A percentile compares a stretch with the other conserved stretches of the same genome.
These are phyloP conservation scores for Colletotrichum incanum DNA, from an alignment of 2,329 filamentous ascomycete genomes.

Conservation along the genomic window DNA sequence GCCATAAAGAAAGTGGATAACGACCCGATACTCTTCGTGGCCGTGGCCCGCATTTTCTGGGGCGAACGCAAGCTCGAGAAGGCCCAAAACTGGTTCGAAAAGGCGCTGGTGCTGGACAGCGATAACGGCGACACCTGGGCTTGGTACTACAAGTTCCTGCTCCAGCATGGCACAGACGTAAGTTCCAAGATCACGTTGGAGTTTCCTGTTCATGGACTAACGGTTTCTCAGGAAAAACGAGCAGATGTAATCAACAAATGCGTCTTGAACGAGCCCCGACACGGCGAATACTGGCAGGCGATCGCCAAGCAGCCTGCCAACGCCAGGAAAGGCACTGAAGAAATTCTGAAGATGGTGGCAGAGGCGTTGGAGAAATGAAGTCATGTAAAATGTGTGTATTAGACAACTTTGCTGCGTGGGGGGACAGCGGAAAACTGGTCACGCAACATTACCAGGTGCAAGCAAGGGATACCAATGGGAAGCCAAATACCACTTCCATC, in stretches of 20 bases:
- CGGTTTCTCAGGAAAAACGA: constrained; percentile 77
- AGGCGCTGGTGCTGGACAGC: constrained; percentile 88
- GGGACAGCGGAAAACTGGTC: not conserved
- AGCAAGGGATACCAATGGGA: not conserved
- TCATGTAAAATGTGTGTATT: constrained; percentile 13
- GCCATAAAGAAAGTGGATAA: constrained; percentile 98
- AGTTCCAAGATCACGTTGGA: not conserved
- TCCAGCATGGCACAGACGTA: constrained; percentile 88
- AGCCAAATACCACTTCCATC: not conserved
- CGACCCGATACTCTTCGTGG: constrained; percentile 89
- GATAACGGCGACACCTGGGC: constrained; percentile 96
- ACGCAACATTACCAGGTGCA: not conserved
- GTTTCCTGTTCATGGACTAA: constrained; percentile 1
- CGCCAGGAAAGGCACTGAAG: constrained; percentile 81
- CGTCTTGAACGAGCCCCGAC: constrained; percentile 85
- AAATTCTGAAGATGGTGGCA: constrained; percentile 86
- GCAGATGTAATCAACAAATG: constrained; percentile 88
- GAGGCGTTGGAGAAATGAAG: constrained; percentile 55
- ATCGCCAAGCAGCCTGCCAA: constrained; percentile 90
- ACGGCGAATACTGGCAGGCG: constrained; percentile 93
- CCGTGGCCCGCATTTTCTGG: constrained; percentile 97
- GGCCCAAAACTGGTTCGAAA: constrained; percentile 97
- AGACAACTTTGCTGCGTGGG: not conserved
- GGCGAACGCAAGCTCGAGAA: constrained; percentile 92
- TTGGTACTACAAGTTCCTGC: constrained; percentile 96